These are phyloP conservation scores for Lentinula novae-zelandiae DNA, from an alignment of 1,284 basidiomycete genomes.

Conservation along the genomic window DNA sequence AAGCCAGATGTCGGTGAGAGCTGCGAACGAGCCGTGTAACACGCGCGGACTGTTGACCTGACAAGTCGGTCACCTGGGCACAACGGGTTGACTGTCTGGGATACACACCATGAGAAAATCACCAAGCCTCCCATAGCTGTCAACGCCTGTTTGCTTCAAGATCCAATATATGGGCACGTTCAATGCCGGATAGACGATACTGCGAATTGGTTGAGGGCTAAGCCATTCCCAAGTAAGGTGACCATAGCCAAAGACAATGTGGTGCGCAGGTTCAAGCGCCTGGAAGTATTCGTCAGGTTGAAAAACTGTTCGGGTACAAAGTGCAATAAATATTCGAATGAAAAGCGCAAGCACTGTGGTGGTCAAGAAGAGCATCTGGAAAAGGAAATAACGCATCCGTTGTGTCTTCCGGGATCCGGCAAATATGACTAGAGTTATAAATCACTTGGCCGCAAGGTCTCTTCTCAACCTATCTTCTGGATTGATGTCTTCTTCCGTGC, in stretches of 20 bases:
- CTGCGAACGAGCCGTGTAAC: conserved; percentile 79
- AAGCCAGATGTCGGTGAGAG: conserved; percentile 78
- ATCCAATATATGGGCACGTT: conserved; percentile 80
- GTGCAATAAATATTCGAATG: conserved; percentile 56
- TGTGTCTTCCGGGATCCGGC: neutral
- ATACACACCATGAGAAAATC: conserved; percentile 48
- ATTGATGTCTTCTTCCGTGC: neutral
- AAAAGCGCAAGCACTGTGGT: conserved; percentile 27
- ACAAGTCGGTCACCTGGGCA: conserved; percentile 14
- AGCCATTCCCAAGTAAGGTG: conserved; percentile 97
- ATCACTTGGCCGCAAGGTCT: neutral
- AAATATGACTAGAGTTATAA: neutral
- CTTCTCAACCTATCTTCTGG: neutral
- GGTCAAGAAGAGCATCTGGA: neutral
- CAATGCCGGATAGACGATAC: conserved; percentile 69
- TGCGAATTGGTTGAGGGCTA: conserved; percentile 61
- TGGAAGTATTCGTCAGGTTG: conserved; percentile 99
- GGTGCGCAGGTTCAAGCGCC: conserved; percentile 89
- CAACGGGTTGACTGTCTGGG: neutral
- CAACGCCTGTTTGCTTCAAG: conserved; percentile 53
- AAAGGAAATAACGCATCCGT: neutral
- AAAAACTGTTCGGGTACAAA: conserved; percentile 84
- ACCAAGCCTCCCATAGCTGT: conserved; percentile 33
- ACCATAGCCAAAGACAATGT: conserved; percentile 87
- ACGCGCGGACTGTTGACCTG: conserved; percentile 73